Conservation (phyloP, 2,329 filamentous ascomycete genomes). For the Reticulascus tulasneorum region DNA sequence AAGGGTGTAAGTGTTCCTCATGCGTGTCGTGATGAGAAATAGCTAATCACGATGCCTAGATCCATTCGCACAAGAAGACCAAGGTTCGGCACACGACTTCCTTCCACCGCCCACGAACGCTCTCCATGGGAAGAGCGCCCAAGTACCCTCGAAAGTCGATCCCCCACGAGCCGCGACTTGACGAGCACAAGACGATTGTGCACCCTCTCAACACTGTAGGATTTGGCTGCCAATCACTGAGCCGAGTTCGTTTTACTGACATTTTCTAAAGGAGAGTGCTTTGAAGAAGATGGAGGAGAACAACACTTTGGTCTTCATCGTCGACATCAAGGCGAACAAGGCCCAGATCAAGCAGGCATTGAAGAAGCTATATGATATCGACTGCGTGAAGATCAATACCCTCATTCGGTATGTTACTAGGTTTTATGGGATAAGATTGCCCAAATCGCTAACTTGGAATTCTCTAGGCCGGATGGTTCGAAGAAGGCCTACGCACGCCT, state of each 20-base stretch:
- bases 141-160: constrained; percentile 98
- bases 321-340: constrained; percentile 98
- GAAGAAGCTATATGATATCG: constrained; percentile 99
- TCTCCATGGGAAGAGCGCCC: constrained; percentile 81
- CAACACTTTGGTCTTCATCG: constrained; percentile 98
- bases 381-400: constrained; percentile 98
- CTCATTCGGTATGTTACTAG: constrained; percentile 73
- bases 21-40: not conserved
- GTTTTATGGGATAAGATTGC: constrained; percentile 6
- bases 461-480: constrained; percentile 76
- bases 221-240: too few species aligned
- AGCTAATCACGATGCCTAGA: constrained; percentile 26
- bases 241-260: too few species aligned
- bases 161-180: constrained; percentile 82
- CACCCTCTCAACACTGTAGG: constrained; percentile 99
- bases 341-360: constrained; percentile 96
- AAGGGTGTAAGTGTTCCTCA: constrained; percentile 72
- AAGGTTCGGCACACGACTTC: constrained; percentile 90
- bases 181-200: constrained; percentile 96
- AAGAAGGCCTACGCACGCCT: constrained; percentile 99
- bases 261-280: too few species aligned
- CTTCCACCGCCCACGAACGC: constrained; percentile 98
- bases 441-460: constrained; percentile 16
- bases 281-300: constrained; percentile 99
- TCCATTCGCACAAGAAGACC: constrained; percentile 73